Evolutionary conservation across 352 stramenopile genomes (phyloP).

Genomic region (Globisporangium viniferum): DNA sequence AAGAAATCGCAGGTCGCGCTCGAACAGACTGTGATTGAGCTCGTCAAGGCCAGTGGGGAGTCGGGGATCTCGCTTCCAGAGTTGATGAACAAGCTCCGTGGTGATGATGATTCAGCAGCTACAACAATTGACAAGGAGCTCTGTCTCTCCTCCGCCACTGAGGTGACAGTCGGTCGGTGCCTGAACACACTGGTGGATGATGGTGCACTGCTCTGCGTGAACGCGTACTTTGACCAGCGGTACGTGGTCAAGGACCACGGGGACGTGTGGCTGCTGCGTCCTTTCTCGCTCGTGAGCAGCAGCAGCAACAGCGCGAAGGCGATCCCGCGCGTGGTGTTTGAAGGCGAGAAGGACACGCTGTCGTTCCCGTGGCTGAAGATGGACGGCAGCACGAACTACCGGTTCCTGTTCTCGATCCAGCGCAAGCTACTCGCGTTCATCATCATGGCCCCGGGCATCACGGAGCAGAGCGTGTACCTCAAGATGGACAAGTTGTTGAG

Average conservation of each 20-base stretch:
- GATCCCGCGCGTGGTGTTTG: constrained; percentile 47
- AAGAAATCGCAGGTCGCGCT: constrained; percentile 25
- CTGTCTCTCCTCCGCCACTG: not conserved
- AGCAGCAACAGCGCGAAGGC: constrained; percentile 2
- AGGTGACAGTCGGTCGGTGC: constrained; percentile 24
- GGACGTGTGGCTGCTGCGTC: constrained; percentile 64
- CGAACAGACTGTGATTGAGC: constrained; percentile 20
- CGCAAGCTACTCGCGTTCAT: constrained; percentile 65
- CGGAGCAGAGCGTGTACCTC: constrained; percentile 44
- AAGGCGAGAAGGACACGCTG: constrained; percentile 74
- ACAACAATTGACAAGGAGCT: not conserved
- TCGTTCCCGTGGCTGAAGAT: constrained; percentile 84
- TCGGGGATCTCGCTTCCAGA: constrained; percentile 34
- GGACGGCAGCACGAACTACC: constrained; percentile 70
- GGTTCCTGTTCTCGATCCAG: constrained; percentile 75
- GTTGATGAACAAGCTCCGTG: constrained; percentile 24
- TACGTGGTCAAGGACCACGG: constrained; percentile 64
- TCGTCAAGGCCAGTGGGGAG: constrained; percentile 42
- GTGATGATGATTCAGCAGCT: not conserved
- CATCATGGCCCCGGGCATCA: constrained; percentile 53
- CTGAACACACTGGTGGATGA: constrained; percentile 52
- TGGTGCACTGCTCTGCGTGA: constrained; percentile 56
- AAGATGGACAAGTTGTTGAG: constrained; percentile 64
- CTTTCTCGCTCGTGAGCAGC: constrained; percentile 51
- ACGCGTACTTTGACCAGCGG: constrained; percentile 66